Percentiles rank a stretch among this genome's conserved stretches.
Evolutionary conservation across 192 early-diverging fungal species (phyloP).

Genomic region (Coemansia sp.): DNA sequence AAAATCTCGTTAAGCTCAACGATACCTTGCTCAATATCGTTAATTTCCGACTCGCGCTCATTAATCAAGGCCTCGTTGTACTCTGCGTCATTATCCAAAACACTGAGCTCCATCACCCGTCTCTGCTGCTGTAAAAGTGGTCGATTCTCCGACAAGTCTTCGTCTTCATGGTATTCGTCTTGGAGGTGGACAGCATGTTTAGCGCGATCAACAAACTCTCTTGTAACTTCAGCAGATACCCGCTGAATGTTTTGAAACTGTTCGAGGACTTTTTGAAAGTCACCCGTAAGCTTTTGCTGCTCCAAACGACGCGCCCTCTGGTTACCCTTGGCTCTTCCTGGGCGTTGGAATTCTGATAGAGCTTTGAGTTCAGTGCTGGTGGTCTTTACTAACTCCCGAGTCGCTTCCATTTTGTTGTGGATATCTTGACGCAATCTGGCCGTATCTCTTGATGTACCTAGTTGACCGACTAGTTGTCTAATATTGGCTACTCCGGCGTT

Average conservation of each 20-base stretch:
- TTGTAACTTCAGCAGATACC: conserved; percentile 79
- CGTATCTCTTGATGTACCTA: conserved; percentile 81
- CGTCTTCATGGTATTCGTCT: conserved; percentile 14
- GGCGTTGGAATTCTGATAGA: conserved; percentile 63
- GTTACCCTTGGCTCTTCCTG: neutral
- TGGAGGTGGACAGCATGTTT: conserved; percentile 51
- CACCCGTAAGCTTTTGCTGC: conserved; percentile 92
- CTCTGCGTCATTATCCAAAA: conserved; percentile 90
- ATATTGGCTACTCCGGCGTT: conserved; percentile 85
- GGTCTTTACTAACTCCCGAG: conserved; percentile 78
- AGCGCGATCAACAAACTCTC: conserved; percentile 84
- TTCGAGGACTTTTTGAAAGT: conserved; percentile 89
- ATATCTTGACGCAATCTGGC: conserved; percentile 66
- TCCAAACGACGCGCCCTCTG: conserved; percentile 75
- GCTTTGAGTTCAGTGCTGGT: conserved; percentile 79
- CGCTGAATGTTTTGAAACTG: conserved; percentile 90
- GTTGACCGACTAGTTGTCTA: conserved; percentile 72
- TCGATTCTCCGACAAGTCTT: conserved; percentile 17
- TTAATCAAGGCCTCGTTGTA: conserved; percentile 93
- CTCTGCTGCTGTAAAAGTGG: conserved; percentile 38
- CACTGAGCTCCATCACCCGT: conserved; percentile 65
- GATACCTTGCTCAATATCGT: conserved; percentile 92
- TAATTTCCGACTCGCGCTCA: conserved; percentile 92
- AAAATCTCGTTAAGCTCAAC: conserved; percentile 97
- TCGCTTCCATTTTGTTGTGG: conserved; percentile 74